Conservation (phyloP, 2,329 filamentous ascomycete genomes). For the Sclerotinia nivalis region DNA sequence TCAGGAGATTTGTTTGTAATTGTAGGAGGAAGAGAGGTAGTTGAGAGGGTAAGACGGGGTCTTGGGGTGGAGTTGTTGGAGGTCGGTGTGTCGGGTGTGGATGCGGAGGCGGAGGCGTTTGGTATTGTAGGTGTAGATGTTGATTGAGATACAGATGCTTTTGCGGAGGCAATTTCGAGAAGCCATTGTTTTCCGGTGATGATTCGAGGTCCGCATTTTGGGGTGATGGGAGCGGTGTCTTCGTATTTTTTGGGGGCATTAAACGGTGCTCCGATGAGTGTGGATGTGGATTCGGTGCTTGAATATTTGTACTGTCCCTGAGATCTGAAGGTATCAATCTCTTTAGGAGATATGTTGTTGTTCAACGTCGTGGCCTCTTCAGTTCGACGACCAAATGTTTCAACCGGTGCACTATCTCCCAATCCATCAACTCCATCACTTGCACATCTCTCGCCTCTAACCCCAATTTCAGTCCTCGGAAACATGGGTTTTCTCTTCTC, state of each 20-base stretch:
- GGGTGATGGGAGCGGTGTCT: not conserved
- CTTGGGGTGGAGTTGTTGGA: not conserved
- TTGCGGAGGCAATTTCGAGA: not conserved
- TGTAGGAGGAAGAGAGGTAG: not conserved
- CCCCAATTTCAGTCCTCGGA: not conserved
- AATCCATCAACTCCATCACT: slow-evolving; percentile 21
- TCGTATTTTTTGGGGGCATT: not conserved
- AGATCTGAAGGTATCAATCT: not conserved
- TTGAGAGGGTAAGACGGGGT: not conserved
- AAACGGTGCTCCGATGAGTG: not conserved
- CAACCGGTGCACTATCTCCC: not conserved
- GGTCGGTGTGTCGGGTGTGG: not conserved
- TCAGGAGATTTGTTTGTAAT: not conserved
- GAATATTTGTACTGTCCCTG: no score
- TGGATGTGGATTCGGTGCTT: not conserved
- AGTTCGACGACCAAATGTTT: no score
- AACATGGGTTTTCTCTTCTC: slow-evolving; percentile 15
- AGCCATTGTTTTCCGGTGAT: slow-evolving; percentile 10
- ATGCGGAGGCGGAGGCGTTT: not conserved
- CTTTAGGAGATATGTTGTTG: not conserved
- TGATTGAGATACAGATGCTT: not conserved
- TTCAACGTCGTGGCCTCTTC: not conserved
- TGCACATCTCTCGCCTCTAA: not conserved
- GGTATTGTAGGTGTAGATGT: not conserved
- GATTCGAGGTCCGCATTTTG: not conserved